Conservation (phyloP, 371 early-diverging fungal genomes). For the Mucor circinelloides region DNA sequence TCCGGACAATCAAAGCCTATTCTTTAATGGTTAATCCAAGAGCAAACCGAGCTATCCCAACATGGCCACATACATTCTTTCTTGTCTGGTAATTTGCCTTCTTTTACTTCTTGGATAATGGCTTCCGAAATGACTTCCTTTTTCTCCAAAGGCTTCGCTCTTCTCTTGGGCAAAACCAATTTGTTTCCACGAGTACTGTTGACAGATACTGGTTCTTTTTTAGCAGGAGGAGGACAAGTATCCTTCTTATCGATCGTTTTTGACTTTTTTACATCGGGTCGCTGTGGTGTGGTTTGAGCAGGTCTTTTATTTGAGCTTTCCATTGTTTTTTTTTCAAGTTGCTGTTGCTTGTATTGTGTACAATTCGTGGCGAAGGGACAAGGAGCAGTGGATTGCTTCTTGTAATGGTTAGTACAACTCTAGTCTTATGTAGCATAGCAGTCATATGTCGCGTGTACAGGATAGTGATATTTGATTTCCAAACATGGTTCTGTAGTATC, state of each 20-base stretch:
- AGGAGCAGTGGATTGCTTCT: neutral
- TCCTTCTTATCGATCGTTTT: neutral
- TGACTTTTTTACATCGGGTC: neutral
- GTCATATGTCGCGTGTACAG: neutral
- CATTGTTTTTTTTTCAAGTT: neutral
- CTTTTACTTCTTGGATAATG: neutral
- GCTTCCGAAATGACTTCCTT: neutral
- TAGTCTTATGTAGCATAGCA: neutral
- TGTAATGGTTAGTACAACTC: neutral
- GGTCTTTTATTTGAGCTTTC: neutral
- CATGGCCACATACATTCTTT: neutral
- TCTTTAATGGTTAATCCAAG: neutral
- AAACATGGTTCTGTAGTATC: too few relatives aligned
- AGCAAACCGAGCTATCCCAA: neutral
- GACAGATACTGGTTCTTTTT: neutral
- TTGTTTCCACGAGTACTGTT: neutral
- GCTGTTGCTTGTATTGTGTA: neutral
- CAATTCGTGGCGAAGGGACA: neutral
- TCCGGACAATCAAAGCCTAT: constrained; percentile 10
- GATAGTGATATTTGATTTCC: too few relatives aligned
- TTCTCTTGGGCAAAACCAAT: neutral
- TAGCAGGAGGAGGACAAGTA: neutral
- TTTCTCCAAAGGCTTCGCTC: neutral
- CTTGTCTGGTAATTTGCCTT: neutral
- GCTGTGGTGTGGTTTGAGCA: neutral